phyloP scores from a whole-genome alignment of 106 monocot genomes.

The Acorus calamus region DNA sequence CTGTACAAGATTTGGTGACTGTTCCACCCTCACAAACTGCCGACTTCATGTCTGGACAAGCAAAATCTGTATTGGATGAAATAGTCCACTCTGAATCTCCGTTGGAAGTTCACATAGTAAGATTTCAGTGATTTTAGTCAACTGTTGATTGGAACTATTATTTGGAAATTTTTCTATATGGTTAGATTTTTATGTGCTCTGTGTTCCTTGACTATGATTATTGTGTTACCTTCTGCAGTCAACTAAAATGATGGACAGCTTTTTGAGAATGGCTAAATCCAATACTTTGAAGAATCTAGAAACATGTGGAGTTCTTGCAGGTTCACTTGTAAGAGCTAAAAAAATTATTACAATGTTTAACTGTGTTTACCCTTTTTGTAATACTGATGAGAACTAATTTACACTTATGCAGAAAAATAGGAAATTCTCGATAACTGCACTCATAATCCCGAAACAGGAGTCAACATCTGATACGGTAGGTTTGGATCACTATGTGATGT shows the following conservation, averaged over 20 bases:
- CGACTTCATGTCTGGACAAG: conserved; percentile 16
- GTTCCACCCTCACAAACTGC: conserved; percentile 18
- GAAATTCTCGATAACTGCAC: conserved; percentile 75
- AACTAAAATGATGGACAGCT: conserved; percentile 72
- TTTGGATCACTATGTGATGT: neutral
- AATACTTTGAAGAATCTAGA: conserved; percentile 78
- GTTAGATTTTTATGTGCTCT: neutral
- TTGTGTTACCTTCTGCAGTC: conserved; percentile 40
- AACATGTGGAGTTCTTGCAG: conserved; percentile 97
- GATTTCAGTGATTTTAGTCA: conserved; percentile 8
- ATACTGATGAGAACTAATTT: too few species aligned
- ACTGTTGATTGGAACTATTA: neutral
- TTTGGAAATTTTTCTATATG: neutral
- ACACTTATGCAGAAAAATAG: conserved; percentile 60
- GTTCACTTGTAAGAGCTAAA: conserved; percentile 74
- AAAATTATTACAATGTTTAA: neutral
- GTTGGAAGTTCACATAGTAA: conserved; percentile 77
- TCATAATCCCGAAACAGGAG: conserved; percentile 94
- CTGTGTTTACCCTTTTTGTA: neutral
- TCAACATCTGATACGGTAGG: conserved; percentile 86
- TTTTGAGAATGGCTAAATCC: conserved; percentile 81
- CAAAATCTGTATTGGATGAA: conserved; percentile 45
- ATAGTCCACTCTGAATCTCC: conserved; percentile 53
- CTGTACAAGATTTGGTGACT: conserved; percentile 55
- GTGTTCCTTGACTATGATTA: conserved; percentile 1